Evolutionary conservation across 1,284 basidiomycete genomes (phyloP), one percentile per base, ranked within the genome.

Genomic region (Ustilago xerochloae): DNA sequence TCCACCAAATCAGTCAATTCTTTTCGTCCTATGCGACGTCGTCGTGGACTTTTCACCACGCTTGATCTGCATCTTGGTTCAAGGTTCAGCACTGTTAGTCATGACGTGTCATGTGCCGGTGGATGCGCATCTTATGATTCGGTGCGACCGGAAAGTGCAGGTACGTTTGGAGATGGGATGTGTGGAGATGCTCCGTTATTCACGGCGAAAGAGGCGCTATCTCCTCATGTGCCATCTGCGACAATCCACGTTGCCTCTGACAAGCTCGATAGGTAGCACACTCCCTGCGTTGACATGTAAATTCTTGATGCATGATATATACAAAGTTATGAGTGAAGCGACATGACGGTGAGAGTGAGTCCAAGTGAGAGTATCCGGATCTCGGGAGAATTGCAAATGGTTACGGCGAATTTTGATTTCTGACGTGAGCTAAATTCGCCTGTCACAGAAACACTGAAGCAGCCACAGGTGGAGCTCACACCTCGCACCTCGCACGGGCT

Each of bases 151-250:
- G 53, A 54, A 22, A 68, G 65, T 20, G 65, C 60, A 5, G 60
- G 65, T 4, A 68, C 65, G 13, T 68, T 68, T 43, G 64, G 58
- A 4, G 60, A 68, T 20, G 54, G 36, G 5, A 24, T 45, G 2
- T 12, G 16, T 3, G 51, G 29, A 7, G 52, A 54, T 30, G 45
- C 41, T 41, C 53, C 43, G 4, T 29, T 46, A 4, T n/a, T 24
- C 15, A 49, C 38, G 24, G 16, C 49, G 9, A 16, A 16, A 30
- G 22, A 26, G 10, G 20, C 39, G 20, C 18, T 46, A 3, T 7
- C 13, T 26, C 43, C 22, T 12, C 20, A n/a, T 8, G 38, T 18
- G 13, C 13, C 38, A 8, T 12, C 18, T 16, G 38, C n/a, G n/a
- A n/a, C n/a, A n/a, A n/a, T n/a, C n/a, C n/a, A n/a, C n/a, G n/a